Conservation (phyloP, 345 rosid species). For the Pistacia integerrima region DNA sequence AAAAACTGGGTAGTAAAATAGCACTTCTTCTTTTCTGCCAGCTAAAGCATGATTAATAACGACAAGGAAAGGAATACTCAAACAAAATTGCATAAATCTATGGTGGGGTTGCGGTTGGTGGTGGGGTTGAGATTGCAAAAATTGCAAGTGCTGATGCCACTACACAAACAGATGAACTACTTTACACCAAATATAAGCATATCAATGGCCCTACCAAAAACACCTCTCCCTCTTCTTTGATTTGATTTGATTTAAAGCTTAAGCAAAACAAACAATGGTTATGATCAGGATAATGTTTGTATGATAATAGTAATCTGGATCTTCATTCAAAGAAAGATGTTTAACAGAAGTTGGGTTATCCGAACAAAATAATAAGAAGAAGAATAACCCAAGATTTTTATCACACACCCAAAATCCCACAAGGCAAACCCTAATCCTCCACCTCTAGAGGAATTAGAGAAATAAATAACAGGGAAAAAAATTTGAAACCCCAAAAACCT, state of each 20-base stretch:
- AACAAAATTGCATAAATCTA: slow-evolving; percentile 10
- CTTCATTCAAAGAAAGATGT: slow-evolving; percentile 18
- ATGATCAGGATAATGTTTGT: too few species aligned
- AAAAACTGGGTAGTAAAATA: background rate
- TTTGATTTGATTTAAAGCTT: slow-evolving; percentile 2
- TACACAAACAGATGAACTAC: slow-evolving; percentile 20
- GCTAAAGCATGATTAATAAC: slow-evolving; percentile 33
- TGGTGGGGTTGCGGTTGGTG: slow-evolving; percentile 41
- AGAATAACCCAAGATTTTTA: slow-evolving; percentile 32
- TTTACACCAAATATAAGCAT: slow-evolving; percentile 33
- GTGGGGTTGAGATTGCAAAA: slow-evolving; percentile 4
- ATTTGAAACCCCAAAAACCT: slow-evolving; percentile 28
- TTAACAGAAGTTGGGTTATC: slow-evolving; percentile 30
- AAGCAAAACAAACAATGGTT: background rate
- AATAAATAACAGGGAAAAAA: slow-evolving; percentile 3
- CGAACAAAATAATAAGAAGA: slow-evolving; percentile 29
- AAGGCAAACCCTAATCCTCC: slow-evolving; percentile 15
- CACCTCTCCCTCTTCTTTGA: background rate
- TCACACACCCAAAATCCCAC: slow-evolving; percentile 30
- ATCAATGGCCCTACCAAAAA: slow-evolving; percentile 29
- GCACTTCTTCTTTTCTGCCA: slow-evolving; percentile 37
- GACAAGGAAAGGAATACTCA: slow-evolving; percentile 22
- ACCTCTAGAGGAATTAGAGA: slow-evolving; percentile 2
- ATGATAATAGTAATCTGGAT: slow-evolving; percentile 16
- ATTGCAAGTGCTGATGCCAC: slow-evolving; percentile 23